Evolutionary conservation across 2,329 filamentous ascomycete genomes (phyloP), one percentile per base, ranked within the genome.

Genomic region (Talaromyces marneffei): DNA sequence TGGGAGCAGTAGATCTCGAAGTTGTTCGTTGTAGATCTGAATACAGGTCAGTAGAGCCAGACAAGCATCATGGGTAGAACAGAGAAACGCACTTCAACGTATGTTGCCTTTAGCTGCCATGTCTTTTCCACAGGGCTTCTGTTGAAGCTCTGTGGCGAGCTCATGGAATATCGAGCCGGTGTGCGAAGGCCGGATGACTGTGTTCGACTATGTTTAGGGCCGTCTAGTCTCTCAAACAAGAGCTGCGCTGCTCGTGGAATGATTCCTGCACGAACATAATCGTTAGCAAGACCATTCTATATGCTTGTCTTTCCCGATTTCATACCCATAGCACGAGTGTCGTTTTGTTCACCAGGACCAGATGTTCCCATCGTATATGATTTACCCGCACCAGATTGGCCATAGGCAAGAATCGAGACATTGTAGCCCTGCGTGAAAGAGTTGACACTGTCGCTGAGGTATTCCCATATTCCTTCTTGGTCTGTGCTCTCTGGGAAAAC

Each of bases 331-430:
- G 85, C 76, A 7, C 88, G 83, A 31, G 81, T 66, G 68, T 93
- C 83, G 27, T 80, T 82, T 70, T 95, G 89, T 70, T 97, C 92
- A 23, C 76, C 76, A 1, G 92, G 91, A 4, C 92, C 92, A 0
- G 93, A 92, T 0, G 94, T 99, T 61, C 94, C 94, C 94, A 99
- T 99, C 0, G 94, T 99, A 73, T 96, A 97, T 2, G 93, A 97
- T 78, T 99, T 99, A 68, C 94, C 94, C 10, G 94, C 92, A 61
- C 94, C 94, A 29, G 94, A 99, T 79, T 99, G 94, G 66, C 94
- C 94, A 71, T 99, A 99, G 53, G 94, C 94, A 69, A 99, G 80
- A 55, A 99, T 86, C 3, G 94, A 99, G 62, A 99, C 94, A 85
- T 99, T 99, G 83, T 97, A 99, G 59, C 94, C 94, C 72, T 97